phyloP scores from a whole-genome alignment of 2,329 filamentous ascomycete genomes.

The Drechslerella stenobrocha region DNA sequence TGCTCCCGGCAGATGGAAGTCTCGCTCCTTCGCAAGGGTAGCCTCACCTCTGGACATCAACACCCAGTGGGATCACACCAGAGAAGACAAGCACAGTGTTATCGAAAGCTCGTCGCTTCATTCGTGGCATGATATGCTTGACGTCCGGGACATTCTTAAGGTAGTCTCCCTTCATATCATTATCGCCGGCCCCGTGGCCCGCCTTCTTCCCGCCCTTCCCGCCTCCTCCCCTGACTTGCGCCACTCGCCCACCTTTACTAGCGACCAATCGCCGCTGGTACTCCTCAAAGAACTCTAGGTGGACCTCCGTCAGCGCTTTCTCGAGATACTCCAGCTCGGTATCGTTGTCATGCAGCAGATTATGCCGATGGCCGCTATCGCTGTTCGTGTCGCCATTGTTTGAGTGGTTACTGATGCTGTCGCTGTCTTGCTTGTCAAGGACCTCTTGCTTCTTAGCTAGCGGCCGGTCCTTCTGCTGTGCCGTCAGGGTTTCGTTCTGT shows the following conservation, averaged over 20 bases:
- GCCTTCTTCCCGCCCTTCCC: conserved; percentile 55
- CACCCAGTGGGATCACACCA: conserved; percentile 80
- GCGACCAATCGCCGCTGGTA: conserved; percentile 66
- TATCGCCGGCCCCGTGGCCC: conserved; percentile 50
- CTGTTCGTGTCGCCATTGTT: conserved; percentile 57
- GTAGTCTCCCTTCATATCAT: conserved; percentile 58
- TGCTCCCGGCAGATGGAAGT: conserved; percentile 1
- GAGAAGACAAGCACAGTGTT: conserved; percentile 83
- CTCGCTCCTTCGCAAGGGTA: conserved; percentile 32
- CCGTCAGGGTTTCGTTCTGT: conserved; percentile 83
- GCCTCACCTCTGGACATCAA: conserved; percentile 67
- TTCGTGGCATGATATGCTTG: conserved; percentile 75
- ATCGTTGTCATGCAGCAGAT: conserved; percentile 85
- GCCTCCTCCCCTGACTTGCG: conserved; percentile 60
- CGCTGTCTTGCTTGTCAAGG: conserved; percentile 75
- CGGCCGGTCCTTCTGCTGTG: conserved; percentile 85
- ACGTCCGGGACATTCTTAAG: conserved; percentile 76
- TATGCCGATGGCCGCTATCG: conserved; percentile 64
- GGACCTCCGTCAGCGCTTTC: conserved; percentile 73
- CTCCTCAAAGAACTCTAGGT: conserved; percentile 77
- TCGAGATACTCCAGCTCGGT: conserved; percentile 77
- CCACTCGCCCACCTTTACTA: conserved; percentile 58
- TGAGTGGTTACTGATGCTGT: conserved; percentile 48
- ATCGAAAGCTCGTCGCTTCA: conserved; percentile 76
- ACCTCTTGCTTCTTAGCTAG: conserved; percentile 89